These are phyloP conservation scores for Rhododendron vialii DNA, from an alignment of 148 eudicot species.

Conservation along the genomic window DNA sequence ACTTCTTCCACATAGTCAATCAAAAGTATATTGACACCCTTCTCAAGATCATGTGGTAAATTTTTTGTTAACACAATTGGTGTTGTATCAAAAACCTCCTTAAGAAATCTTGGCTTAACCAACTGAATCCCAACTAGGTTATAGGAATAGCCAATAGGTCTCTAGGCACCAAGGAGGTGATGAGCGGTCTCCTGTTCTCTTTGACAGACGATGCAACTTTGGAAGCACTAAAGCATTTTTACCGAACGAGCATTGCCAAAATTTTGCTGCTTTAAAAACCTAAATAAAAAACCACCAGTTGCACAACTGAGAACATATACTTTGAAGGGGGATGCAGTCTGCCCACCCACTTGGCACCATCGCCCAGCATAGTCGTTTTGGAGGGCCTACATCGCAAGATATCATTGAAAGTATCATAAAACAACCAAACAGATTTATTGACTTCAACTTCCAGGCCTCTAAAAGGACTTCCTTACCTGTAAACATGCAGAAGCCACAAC, in stretches of 20 bases:
- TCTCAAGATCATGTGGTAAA: neutral
- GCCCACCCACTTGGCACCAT: slow-evolving; percentile 2
- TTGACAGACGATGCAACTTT: neutral
- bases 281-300: neutral
- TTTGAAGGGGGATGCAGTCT: neutral
- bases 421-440: neutral
- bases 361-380: neutral
- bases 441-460: neutral
- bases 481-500: neutral
- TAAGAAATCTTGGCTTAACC: neutral
- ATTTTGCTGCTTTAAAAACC: neutral
- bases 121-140: neutral
- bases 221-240: neutral
- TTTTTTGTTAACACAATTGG: neutral
- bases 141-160: neutral
- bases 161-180: neutral
- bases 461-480: neutral
- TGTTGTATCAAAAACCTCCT: neutral
- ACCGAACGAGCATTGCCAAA: neutral
- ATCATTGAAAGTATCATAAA: neutral
- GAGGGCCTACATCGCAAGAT: neutral
- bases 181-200: neutral
- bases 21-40: neutral
- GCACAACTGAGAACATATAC: neutral
- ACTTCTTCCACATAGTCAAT: neutral